Evolutionary conservation across 2,329 filamentous ascomycete genomes (phyloP).

Genomic region (Ambrosiella cleistominuta): DNA sequence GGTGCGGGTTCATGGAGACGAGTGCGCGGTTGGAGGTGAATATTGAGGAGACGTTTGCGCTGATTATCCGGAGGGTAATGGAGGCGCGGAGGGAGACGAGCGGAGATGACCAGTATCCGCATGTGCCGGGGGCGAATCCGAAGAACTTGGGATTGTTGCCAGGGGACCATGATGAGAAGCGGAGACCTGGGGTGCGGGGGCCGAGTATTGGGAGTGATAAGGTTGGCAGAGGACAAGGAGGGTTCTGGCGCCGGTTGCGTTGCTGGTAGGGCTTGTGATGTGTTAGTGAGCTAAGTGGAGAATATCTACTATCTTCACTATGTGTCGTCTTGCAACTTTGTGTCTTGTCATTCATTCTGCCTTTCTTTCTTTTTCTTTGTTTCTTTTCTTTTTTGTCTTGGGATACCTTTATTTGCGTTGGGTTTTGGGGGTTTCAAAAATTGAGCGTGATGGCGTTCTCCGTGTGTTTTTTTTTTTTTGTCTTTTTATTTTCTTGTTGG

Average conservation of each 20-base stretch:
- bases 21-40: conserved; percentile 71
- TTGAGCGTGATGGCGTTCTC: conserved; percentile 3
- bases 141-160: conserved; percentile 40
- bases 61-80: conserved; percentile 44
- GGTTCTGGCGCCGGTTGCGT: conserved; percentile 39
- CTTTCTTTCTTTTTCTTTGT: conserved; percentile 3
- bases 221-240: conserved; percentile 25
- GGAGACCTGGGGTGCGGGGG: conserved; percentile 28
- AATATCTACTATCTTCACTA: no score
- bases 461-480: not conserved
- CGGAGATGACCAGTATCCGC: conserved; percentile 22
- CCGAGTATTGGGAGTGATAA: conserved; percentile 27
- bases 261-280: conserved; percentile 30
- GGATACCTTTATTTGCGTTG: conserved; percentile 13
- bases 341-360: conserved; percentile 3
- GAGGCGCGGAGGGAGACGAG: conserved; percentile 36
- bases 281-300: not conserved
- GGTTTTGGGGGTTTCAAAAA: conserved; percentile 6
- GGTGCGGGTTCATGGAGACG: conserved; percentile 82
- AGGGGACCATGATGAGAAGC: conserved; percentile 24
- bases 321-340: not conserved
- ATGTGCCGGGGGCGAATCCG: conserved; percentile 35
- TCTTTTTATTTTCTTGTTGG: conserved; percentile 3
- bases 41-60: conserved; percentile 74
- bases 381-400: conserved; percentile 3